Evolutionary conservation across 768 basidiomycete genomes (phyloP), one percentile per base, ranked within the genome.

Genomic region (Hortiboletus campestris): DNA sequence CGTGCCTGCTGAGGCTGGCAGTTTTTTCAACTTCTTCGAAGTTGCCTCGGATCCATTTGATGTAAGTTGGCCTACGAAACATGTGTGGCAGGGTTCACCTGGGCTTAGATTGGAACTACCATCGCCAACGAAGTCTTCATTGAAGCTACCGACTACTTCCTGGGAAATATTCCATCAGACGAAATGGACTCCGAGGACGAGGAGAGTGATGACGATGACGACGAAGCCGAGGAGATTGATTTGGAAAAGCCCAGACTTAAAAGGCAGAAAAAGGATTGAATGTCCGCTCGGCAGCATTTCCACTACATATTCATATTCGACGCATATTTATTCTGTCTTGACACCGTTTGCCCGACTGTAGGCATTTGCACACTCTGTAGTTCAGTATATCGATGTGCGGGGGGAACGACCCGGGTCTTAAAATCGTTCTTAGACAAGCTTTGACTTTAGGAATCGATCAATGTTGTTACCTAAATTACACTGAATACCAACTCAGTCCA

Each of bases 1-100:
- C 32, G 62, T 80, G 50, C 74, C 79, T 40, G 77, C 81, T 25
- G 91, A 94, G 46, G 73, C 80, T 46, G 91, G 91, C 53, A 90
- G 85, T 66, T 91, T 94, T 77, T 94, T 94, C 81, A 91, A 92
- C 75, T 87, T 88, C 67, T 92, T 94, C 58, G 91, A 89, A 72
- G 66, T 78, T 57, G 76, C 78, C 12, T 66, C 75, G 38, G 91
- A 92, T 66, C 79, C 82, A 14, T 81, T 77, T 57, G 88, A 91
- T 60, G 91, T 91, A 67, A 75, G 83, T 72, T 20, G 22, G 12
- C 35, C 46, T 47, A 1, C 13, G 46, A 39, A 38, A 34, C 20
- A 43, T 29, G 11, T 55, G 46, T 32, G 31, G 42, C 34, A 34
- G 32, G 20, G 10, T 43, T 67, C 32, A 67, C 53, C 19, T 20